These are phyloP conservation scores for Senna siamea DNA, from an alignment of 306 rosid species.

Conservation along the genomic window DNA sequence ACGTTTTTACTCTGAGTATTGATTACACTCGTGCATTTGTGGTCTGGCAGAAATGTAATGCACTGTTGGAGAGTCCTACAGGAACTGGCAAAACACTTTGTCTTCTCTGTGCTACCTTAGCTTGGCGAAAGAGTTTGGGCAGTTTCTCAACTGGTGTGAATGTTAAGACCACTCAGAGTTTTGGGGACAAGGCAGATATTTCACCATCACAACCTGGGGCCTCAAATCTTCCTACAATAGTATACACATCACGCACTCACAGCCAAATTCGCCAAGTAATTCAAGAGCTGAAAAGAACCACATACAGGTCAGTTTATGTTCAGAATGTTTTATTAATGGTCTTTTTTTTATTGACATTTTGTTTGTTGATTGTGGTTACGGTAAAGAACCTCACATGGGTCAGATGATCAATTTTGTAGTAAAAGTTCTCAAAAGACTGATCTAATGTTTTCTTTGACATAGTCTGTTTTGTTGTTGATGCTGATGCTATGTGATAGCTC, in stretches of 20 bases:
- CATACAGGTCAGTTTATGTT: slow-evolving; percentile 70
- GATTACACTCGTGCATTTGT: slow-evolving; percentile 5
- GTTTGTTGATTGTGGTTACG: slow-evolving; percentile 29
- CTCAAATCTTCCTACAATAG: slow-evolving; percentile 60
- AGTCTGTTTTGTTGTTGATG: neutral
- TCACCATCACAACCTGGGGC: slow-evolving; percentile 48
- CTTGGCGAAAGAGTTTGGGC: slow-evolving; percentile 94
- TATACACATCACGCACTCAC: slow-evolving; percentile 93
- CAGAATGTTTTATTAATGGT: slow-evolving; percentile 7
- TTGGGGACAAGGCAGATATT: slow-evolving; percentile 43
- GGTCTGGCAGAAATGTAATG: slow-evolving; percentile 71
- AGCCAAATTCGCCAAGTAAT: slow-evolving; percentile 98
- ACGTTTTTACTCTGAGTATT: slow-evolving; percentile 8
- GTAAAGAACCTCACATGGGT: slow-evolving; percentile 78
- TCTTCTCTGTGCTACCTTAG: slow-evolving; percentile 93
- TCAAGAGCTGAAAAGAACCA: slow-evolving; percentile 80
- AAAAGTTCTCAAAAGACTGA: slow-evolving; percentile 16
- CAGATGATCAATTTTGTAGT: slow-evolving; percentile 12
- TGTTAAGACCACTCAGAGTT: slow-evolving; percentile 45
- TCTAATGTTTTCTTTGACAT: slow-evolving; percentile 16
- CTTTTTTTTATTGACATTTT: slow-evolving; percentile 11
- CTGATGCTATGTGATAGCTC: neutral
- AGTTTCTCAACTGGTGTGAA: slow-evolving; percentile 65
- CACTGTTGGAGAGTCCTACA: slow-evolving; percentile 95
- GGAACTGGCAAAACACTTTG: slow-evolving; percentile 97